Conservation (phyloP, 2,329 filamentous ascomycete genomes). For the Sarocladium oryzae region DNA sequence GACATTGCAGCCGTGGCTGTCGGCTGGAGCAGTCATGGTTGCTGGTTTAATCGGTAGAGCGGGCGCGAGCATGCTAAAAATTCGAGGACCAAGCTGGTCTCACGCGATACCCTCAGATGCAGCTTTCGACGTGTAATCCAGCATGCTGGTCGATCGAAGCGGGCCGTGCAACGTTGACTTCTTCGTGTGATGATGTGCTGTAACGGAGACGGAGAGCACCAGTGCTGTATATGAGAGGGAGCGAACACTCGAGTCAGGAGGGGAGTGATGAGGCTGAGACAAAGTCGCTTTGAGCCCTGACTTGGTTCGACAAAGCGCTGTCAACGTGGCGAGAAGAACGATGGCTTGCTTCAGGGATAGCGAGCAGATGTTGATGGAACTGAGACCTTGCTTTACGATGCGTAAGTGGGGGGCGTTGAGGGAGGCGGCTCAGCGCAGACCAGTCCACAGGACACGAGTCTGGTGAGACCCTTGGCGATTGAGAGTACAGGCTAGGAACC, state of each 20-base stretch:
- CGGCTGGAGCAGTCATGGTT: conserved; percentile 26
- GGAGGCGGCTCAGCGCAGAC: background rate
- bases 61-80: conserved; percentile 22
- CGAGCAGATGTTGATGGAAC: background rate
- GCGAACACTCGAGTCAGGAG: background rate
- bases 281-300: background rate
- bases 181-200: too few species aligned
- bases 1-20: conserved; percentile 22
- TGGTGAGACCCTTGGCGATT: background rate
- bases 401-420: conserved; percentile 3
- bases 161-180: background rate
- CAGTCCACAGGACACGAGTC: background rate
- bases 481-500: background rate
- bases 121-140: conserved; percentile 11
- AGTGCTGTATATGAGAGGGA: too few species aligned
- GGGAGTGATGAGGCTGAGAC: background rate
- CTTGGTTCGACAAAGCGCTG: background rate
- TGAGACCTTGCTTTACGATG: background rate
- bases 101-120: background rate
- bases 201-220: too few species aligned
- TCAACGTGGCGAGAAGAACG: background rate
- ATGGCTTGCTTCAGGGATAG: background rate
- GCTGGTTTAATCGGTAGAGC: conserved; percentile 21
- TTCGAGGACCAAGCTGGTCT: conserved; percentile 3
- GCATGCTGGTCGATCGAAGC: conserved; percentile 19